Base-by-base conservation (phyloP, 1,284 basidiomycete species). In the Microbotryum silenes-acaulis region DNA sequence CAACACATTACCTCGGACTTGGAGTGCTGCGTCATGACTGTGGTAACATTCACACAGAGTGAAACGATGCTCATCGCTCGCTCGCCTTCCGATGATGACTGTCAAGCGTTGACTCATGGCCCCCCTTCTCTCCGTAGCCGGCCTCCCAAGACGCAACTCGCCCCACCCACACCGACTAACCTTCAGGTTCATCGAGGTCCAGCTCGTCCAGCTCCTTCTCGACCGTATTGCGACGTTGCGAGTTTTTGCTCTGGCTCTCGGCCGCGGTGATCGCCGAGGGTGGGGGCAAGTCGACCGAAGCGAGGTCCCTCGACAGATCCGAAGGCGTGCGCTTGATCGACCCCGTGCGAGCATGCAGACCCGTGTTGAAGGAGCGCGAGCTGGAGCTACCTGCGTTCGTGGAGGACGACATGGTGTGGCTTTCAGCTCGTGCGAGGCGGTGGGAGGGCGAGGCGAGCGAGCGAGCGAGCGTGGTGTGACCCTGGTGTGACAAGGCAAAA, bases 271-370 rank as follows among this genome's bases (percentile, higher is more conserved):
- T 64, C 46, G 62, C 60, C 31, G 65, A 63, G 1, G 71, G 71
- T 12, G 58, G 62, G 29, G 71, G 71, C n/a, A 72, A 54, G 51
- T 69, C 63, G 50, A 58, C 59, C 44, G 56, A 61, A 6, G 71
- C 70, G 25, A 71, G 60, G 6, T 62, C 62, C 25, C 62, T 52
- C 20, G 60, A 64, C 50, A 67, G 63, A 53, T 64, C 68, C 9
- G 60, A 64, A n/a, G 68, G 63, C 3, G 68, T 69, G 31, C 68
- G 63, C 61, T 65, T 65, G 66, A 69, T 67, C 9, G 59, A 62
- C 3, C 51, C 52, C 25, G 45, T 48, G 16, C 66, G 61, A 10
- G 45, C 51, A 51, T 54, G 57, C 9, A 59, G 51, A 18, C 51
- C 44, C 25, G 42, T n/a, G 31, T 45, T 58, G 49, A n/a, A 51